Conservation (phyloP, 2,329 filamentous ascomycete genomes). For the Arthrobotrys iridis region DNA sequence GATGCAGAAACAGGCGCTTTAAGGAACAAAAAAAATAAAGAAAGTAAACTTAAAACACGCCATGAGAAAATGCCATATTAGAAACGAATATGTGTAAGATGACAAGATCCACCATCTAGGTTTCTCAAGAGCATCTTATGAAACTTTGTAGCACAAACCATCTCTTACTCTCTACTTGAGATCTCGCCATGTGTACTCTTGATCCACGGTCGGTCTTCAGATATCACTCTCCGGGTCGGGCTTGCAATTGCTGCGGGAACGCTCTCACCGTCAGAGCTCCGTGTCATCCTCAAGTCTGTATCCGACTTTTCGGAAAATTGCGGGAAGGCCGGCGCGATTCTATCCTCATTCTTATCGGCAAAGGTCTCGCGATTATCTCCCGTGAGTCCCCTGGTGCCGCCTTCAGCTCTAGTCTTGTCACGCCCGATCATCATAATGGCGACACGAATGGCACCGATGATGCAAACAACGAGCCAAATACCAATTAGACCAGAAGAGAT, state of each 20-base stretch:
- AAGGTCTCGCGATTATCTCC: conserved; percentile 32
- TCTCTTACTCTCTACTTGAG: neutral
- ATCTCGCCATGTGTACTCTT: conserved; percentile 36
- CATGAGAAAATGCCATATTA: conserved; percentile 32
- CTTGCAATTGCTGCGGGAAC: conserved; percentile 16
- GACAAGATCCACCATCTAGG: conserved; percentile 42
- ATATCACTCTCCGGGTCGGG: conserved; percentile 31
- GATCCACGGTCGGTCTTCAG: conserved; percentile 19
- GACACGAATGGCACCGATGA: conserved; percentile 77
- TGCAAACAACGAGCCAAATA: conserved; percentile 79
- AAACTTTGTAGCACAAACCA: neutral
- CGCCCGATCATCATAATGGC: conserved; percentile 70
- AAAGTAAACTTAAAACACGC: conserved; percentile 15
- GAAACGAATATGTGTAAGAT: conserved; percentile 21
- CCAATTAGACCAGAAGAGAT: conserved; percentile 79
- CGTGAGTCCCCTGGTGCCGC: conserved; percentile 58
- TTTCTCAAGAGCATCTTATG: neutral
- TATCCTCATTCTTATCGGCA: conserved; percentile 17
- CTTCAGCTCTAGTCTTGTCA: conserved; percentile 71
- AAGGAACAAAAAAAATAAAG: conserved; percentile 17
- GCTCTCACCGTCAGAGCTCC: conserved; percentile 20
- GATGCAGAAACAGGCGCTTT: conserved; percentile 20
- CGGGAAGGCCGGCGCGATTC: conserved; percentile 38
- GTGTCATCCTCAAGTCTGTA: conserved; percentile 18
- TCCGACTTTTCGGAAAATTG: conserved; percentile 51